These are phyloP conservation scores for Aspergillus mulundensis DNA, from an alignment of 495 filamentous ascomycete genomes.

Conservation along the genomic window DNA sequence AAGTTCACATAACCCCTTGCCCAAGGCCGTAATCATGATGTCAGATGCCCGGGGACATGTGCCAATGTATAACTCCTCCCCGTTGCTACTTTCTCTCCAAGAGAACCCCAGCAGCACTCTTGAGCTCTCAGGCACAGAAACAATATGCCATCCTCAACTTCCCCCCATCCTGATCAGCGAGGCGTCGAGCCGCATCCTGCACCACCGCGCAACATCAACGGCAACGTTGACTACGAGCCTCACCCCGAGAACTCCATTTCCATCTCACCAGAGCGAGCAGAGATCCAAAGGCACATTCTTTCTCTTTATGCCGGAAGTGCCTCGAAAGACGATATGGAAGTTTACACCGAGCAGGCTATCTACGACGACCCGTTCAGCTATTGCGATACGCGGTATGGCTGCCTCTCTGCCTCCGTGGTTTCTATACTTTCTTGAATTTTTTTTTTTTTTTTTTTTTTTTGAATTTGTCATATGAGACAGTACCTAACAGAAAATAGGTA, in stretches of 20 bases:
- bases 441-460: no score
- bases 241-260: conserved; percentile 1
- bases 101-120: no score
- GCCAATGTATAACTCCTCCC: background rate
- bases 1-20: background rate
- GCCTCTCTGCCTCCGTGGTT: no score
- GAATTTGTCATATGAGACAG: no score
- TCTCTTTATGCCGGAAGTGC: conserved; percentile 4
- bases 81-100: no score
- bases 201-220: background rate
- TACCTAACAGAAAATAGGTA: no score
- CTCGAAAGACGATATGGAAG: conserved; percentile 7
- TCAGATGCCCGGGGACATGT: background rate
- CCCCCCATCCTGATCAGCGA: background rate
- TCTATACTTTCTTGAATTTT: no score
- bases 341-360: conserved; percentile 5
- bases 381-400: conserved; percentile 6
- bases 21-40: background rate
- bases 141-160: conserved; percentile 1
- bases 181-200: conserved; percentile 7
- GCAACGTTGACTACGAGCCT: background rate
- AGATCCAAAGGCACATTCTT: conserved; percentile 2
- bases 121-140: no score
- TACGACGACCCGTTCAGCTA: conserved; percentile 14
- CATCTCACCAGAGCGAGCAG: background rate